Base-by-base conservation (phyloP, 2,329 filamentous ascomycete species). In the Colletotrichum navitas region DNA sequence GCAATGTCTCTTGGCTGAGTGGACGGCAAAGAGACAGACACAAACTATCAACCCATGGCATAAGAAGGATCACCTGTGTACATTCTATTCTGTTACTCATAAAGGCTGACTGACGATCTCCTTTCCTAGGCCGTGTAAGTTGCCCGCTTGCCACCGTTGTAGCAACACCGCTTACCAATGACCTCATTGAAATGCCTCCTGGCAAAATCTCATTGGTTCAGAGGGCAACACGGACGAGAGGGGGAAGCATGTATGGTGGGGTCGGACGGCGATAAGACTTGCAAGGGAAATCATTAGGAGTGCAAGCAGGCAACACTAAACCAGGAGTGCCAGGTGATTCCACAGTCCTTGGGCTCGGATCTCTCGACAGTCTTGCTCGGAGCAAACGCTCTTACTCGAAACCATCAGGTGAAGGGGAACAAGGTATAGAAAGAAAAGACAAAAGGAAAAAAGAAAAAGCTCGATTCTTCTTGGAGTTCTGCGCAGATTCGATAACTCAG, bases 251-350 rank as follows among this genome's bases (percentile, higher is more conserved):
- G 61, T 26, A 43, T 49, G 49, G 63, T 43, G 68, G 68, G 63
- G 64, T 59, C 58, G 43, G 54, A 32, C 45, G 16, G 51, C 43
- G 68, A 68, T 71, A 71, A 63, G 68, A 67, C 51, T 39, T 51
- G 45, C 39, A 29, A 14, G n/a, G 60, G 32, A 63, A 56, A 26
- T 51, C 59, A 41, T 14, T 5, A 36, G 18, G 24, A 60, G 39
- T 10, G 45, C 39, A 41, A 26, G n/a, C 29, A 45, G n/a, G 18
- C 29, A 21, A 12, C 29, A 32, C 18, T 52, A 16, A 68, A 43
- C 3, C 16, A 43, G 16, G 16, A 21, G 16, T 45, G n/a, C 26
- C 36, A 29, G 36, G 47, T 32, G 60, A 41, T 66, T 26, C 47
- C 26, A 55, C 43, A 32, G 34, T 12, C 36, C 32, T 58, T 43